These are phyloP conservation scores for Letharia columbiana DNA, from an alignment of 495 filamentous ascomycete species.

Conservation along the genomic window DNA sequence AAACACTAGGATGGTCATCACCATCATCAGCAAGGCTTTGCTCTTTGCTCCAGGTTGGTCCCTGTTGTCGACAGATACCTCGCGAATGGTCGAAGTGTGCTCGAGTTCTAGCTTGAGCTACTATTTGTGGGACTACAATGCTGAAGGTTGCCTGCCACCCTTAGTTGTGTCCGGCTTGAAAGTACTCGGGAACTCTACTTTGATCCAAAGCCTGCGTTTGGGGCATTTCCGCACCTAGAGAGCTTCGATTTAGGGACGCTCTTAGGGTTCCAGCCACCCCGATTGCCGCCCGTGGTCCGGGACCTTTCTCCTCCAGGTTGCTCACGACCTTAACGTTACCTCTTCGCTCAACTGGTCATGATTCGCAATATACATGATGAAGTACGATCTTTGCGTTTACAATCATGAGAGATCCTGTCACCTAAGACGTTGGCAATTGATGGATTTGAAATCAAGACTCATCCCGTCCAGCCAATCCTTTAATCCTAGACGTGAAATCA, in stretches of 20 bases:
- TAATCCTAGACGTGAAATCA: not conserved
- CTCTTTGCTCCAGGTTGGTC: not conserved
- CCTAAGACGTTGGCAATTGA: not conserved
- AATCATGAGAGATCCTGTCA: not conserved
- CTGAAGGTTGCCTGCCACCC: too few species aligned
- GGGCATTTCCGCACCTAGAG: not conserved
- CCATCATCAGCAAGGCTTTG: not conserved
- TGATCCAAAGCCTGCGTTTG: not conserved
- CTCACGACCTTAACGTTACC: not conserved
- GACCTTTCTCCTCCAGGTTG: not conserved
- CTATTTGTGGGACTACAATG: too few species aligned
- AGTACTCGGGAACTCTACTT: not conserved
- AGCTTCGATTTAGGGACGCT: not conserved
- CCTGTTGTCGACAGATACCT: not conserved
- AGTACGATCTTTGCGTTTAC: not conserved
- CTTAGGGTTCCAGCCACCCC: not conserved
- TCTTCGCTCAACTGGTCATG: not conserved
- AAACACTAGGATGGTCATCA: not conserved
- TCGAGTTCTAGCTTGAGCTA: not conserved
- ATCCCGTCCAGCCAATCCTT: not conserved
- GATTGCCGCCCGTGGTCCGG: not conserved
- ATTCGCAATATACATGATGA: not conserved
- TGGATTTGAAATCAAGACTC: not conserved
- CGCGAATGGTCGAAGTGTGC: not conserved
- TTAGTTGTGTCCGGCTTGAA: not conserved